phyloP scores from a whole-genome alignment of 352 stramenopile species.

The Pythium dissotocum region DNA sequence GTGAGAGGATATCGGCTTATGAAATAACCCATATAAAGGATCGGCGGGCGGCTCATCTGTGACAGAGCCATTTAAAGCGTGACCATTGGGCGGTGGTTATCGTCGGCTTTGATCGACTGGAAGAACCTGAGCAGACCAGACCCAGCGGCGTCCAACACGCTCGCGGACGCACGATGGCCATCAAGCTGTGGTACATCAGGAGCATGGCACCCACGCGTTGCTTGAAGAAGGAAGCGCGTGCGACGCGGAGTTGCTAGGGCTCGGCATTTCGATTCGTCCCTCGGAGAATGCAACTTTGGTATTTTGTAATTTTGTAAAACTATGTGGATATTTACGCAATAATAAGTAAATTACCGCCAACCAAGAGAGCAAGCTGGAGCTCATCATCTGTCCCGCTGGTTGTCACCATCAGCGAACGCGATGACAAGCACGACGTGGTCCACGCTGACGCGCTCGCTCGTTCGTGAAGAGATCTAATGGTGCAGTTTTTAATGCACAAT shows the following conservation, averaged over 20 bases:
- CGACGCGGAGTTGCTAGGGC: neutral
- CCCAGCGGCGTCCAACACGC: neutral
- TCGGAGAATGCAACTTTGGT: neutral
- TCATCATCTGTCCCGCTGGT: neutral
- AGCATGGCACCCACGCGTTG: too few species aligned
- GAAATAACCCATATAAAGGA: neutral
- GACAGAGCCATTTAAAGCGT: conserved; percentile 12
- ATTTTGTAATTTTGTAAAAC: neutral
- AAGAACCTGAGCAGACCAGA: neutral
- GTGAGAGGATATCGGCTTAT: neutral
- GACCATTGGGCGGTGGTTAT: conserved; percentile 16
- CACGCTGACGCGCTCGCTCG: neutral
- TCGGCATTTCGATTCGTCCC: neutral
- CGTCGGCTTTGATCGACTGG: neutral
- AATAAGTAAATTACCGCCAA: neutral
- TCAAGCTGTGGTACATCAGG: neutral
- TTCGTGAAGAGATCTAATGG: neutral
- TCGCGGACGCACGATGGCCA: neutral
- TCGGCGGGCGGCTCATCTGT: conserved; percentile 1
- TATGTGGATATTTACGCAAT: neutral
- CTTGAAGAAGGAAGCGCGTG: neutral
- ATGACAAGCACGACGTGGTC: conserved; percentile 17
- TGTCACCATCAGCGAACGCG: conserved; percentile 1
- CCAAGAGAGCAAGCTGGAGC: too few species aligned
- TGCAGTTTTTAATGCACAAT: conserved; percentile 2